A percentile compares a stretch with the other conserved stretches of the same genome.
phyloP scores from a whole-genome alignment of 257 asterid genomes.

The Fraxinus anomala region DNA sequence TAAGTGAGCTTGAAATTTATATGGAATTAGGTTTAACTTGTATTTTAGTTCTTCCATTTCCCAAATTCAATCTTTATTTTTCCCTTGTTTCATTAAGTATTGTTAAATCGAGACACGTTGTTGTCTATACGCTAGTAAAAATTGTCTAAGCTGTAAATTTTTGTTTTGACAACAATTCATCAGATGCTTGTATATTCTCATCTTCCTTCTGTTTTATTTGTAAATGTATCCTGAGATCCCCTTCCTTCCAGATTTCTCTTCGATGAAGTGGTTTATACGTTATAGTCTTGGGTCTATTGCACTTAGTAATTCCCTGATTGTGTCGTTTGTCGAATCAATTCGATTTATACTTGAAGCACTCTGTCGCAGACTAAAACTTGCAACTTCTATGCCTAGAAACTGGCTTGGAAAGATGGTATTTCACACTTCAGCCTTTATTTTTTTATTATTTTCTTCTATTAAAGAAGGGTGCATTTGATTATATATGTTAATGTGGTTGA shows the following conservation, averaged over 20 bases:
- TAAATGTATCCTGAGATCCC: constrained; percentile 65
- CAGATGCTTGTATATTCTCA: background rate
- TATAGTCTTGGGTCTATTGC: constrained; percentile 91
- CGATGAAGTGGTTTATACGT: constrained; percentile 88
- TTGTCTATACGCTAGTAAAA: background rate
- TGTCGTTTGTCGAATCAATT: constrained; percentile 74
- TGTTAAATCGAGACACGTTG: background rate
- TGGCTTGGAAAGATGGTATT: constrained; percentile 60
- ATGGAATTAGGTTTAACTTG: background rate
- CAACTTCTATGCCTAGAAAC: constrained; percentile 57
- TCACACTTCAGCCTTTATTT: constrained; percentile 41
- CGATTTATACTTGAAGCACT: constrained; percentile 85
- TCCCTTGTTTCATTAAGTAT: background rate
- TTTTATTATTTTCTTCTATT: too few species aligned
- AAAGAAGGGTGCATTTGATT: too few species aligned
- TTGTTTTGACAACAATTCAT: background rate
- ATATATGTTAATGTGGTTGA: too few species aligned
- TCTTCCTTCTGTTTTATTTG: background rate
- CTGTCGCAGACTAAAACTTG: constrained; percentile 76
- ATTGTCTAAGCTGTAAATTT: background rate
- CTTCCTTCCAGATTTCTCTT: constrained; percentile 85
- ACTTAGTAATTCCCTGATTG: constrained; percentile 67
- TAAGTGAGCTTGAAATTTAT: background rate
- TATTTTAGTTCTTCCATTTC: background rate
- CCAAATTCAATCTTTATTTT: background rate